Evolutionary conservation across 2,329 filamentous ascomycete species (phyloP).

Genomic region (Elsinoe arachidis): DNA sequence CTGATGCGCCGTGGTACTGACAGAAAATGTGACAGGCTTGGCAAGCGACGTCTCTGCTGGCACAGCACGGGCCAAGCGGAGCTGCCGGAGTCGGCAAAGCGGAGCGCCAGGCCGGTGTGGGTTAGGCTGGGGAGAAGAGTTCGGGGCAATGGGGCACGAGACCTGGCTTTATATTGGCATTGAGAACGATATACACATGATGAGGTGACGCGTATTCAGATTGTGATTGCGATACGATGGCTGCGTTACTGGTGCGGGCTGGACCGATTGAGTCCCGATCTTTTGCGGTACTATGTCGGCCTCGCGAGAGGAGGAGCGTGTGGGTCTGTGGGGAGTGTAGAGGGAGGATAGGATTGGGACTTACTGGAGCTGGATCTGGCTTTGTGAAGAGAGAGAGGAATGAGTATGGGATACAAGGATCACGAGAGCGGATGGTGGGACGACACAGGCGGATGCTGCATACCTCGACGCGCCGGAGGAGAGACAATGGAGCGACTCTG

Average conservation of each 20-base stretch:
- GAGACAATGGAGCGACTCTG: not conserved
- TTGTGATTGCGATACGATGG: constrained; percentile 17
- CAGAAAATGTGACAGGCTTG: not conserved
- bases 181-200: not conserved
- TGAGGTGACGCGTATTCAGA: not conserved
- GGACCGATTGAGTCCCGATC: constrained; percentile 18
- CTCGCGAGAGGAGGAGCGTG: constrained; percentile 17
- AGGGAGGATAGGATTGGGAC: not conserved
- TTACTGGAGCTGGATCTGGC: too few relatives aligned
- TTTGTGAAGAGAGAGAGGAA: constrained; percentile 14
- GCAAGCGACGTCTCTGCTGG: not conserved
- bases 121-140: not conserved
- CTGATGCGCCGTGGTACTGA: not conserved
- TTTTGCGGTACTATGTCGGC: constrained; percentile 13
- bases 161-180: not conserved
- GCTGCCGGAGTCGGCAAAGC: not conserved
- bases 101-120: not conserved
- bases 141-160: not conserved
- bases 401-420: constrained; percentile 6
- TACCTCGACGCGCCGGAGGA: not conserved
- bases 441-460: not conserved
- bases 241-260: constrained; percentile 20
- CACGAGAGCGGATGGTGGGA: not conserved
- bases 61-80: not conserved
- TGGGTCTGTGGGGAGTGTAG: constrained; percentile 21